Evolutionary conservation across 805 yeast species (phyloP).

Genomic region (Diddensiella santjacobensis): DNA sequence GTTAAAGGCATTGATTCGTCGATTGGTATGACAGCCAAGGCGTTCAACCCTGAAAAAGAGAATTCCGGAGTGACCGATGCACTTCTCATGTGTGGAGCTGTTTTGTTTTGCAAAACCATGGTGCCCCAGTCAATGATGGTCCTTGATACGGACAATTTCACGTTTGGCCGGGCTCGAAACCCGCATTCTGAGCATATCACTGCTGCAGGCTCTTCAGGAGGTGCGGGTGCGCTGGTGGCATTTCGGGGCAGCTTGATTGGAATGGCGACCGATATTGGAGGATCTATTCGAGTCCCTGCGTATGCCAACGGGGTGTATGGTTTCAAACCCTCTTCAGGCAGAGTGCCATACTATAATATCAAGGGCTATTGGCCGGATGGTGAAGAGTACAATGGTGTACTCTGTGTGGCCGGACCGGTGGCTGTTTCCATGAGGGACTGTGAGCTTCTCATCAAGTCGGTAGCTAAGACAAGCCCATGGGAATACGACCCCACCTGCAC

Average conservation of each 20-base stretch:
- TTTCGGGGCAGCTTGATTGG: conserved; percentile 49
- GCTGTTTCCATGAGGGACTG: conserved; percentile 61
- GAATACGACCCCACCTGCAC: conserved; percentile 19
- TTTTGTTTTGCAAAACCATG: conserved; percentile 51
- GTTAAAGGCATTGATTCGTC: conserved; percentile 48
- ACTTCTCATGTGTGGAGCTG: conserved; percentile 46
- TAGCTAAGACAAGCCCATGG: conserved; percentile 23
- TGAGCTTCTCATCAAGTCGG: conserved; percentile 57
- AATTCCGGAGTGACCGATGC: conserved; percentile 38
- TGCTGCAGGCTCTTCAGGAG: conserved; percentile 56
- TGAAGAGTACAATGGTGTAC: conserved; percentile 36
- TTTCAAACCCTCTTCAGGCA: conserved; percentile 14
- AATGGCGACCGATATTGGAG: conserved; percentile 53
- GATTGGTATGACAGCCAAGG: conserved; percentile 40
- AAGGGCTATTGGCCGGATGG: conserved; percentile 47
- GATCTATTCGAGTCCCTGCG: conserved; percentile 49
- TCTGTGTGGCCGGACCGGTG: conserved; percentile 60
- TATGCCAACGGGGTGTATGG: conserved; percentile 36
- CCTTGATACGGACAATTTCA: conserved; percentile 44
- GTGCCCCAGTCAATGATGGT: conserved; percentile 50
- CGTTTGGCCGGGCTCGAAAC: conserved; percentile 46
- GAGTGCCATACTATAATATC: conserved; percentile 25
- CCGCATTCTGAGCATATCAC: conserved; percentile 40
- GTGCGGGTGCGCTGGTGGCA: conserved; percentile 50
- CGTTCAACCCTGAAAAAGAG: conserved; percentile 32